Evolutionary conservation across 257 asterid genomes (phyloP), one percentile per base, ranked within the genome.

Genomic region (Solanum tarapatanum): DNA sequence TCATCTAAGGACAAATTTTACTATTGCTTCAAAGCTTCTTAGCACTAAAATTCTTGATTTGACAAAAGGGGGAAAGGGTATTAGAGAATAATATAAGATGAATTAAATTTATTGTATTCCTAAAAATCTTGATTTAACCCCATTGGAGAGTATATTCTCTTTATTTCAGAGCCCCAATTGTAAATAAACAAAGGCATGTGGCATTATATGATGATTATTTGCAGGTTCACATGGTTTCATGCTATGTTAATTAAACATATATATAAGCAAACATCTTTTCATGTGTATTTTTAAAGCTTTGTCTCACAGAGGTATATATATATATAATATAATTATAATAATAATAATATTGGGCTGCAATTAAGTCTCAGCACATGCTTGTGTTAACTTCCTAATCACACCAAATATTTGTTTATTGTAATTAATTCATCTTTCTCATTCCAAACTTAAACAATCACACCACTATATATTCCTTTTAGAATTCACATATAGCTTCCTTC

Each of bases 321-420:
- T 26, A 30, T 30, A 28, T 10, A 41, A 41, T 41, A 11, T 10
- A 51, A 51, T 16, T 16, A 48, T 48, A 48, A 48, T 6, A 51
- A 51, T 51, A 6, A 51, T 58, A 58, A 32, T 72, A 35, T 84
- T 79, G 87, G 88, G 89, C 86, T 88, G 94, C 91, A 93, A 89
- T 92, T 91, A 92, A 91, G 87, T 90, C 92, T 75, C 73, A 32
- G 88, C 95, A 93, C 95, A 90, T 93, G 94, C 79, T 89, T 88
- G 39, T 85, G 58, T 80, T 92, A 83, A 87, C 93, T 92, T 91
- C 84, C 83, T 88, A 21, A 85, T 89, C 82, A 89, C 92, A 82
- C 90, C 82, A 89, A 89, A 64, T 41, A 30, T 82, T 83, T 90
- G 87, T 86, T 90, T 87, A 82, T 73, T 88, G 30, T n/a, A 11